Conservation (phyloP, 2,329 filamentous ascomycete genomes). For the Ascosphaera pollenicola region DNA sequence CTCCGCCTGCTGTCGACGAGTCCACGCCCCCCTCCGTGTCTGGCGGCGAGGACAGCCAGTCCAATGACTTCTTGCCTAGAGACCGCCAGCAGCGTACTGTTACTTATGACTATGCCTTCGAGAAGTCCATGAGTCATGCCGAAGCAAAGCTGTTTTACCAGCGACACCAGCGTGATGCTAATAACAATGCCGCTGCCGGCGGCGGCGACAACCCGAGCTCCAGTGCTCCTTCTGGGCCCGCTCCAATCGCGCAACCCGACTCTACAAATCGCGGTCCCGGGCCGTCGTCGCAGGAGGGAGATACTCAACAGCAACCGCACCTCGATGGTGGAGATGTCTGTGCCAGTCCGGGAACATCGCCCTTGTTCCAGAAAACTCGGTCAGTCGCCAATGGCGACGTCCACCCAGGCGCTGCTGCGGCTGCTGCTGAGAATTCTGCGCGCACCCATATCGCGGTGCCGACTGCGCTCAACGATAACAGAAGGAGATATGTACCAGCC, state of each 20-base stretch:
- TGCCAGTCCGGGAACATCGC: not conserved
- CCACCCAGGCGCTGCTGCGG: not conserved
- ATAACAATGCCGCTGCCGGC: constrained; percentile 15
- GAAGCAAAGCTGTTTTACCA: constrained; percentile 96
- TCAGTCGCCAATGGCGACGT: constrained; percentile 1
- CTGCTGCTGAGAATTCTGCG: constrained; percentile 27
- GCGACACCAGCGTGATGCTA: constrained; percentile 49
- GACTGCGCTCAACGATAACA: constrained; percentile 30
- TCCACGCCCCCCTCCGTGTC: not conserved
- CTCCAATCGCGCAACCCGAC: too few relatives aligned
- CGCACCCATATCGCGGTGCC: constrained; percentile 26
- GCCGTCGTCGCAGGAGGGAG: not conserved
- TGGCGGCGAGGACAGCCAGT: constrained; percentile 1
- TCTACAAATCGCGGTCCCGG: too few relatives aligned
- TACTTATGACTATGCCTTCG: constrained; percentile 80
- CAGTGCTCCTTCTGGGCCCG: constrained; percentile 4
- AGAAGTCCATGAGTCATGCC: constrained; percentile 82
- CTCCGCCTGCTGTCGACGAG: not conserved
- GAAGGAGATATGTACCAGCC: constrained; percentile 29
- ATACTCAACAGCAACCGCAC: not conserved
- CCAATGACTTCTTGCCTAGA: constrained; percentile 10
- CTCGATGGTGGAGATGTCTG: not conserved
- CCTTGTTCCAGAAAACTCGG: not conserved
- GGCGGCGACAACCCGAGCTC: constrained; percentile 8
- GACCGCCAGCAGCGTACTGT: constrained; percentile 45